Conservation (phyloP, 2,329 filamentous ascomycete species). For the Pseudogymnoascus sp. region DNA sequence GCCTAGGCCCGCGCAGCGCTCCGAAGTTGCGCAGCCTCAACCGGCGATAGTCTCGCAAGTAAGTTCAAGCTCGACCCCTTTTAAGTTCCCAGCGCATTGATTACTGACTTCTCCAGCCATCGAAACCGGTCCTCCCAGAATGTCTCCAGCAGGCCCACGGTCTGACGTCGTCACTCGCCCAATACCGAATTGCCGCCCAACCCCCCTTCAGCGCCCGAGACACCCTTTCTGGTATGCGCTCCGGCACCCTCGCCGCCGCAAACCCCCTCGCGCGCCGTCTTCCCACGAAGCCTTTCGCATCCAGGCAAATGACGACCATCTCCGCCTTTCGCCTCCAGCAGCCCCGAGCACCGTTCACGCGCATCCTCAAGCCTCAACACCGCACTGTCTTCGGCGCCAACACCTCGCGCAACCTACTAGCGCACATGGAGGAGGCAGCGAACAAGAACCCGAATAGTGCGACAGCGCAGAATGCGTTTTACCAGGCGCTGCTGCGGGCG, state of each 20-base stretch:
- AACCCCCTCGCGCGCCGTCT: slow-evolving; percentile 18
- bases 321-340: slow-evolving; percentile 17
- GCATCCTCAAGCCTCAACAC: slow-evolving; percentile 14
- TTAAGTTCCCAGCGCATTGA: not conserved
- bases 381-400: slow-evolving; percentile 22
- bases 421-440: slow-evolving; percentile 80
- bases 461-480: slow-evolving; percentile 86
- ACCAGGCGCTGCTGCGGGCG: slow-evolving; percentile 79
- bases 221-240: slow-evolving; percentile 17
- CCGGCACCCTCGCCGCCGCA: slow-evolving; percentile 17
- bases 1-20: not conserved
- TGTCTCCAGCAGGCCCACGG: slow-evolving; percentile 17
- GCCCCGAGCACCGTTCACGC: slow-evolving; percentile 12
- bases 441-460: slow-evolving; percentile 88
- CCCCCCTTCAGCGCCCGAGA: slow-evolving; percentile 14
- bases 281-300: slow-evolving; percentile 10
- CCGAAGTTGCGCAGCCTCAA: not conserved
- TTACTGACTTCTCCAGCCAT: not conserved
- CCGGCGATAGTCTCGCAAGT: not conserved
- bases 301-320: not conserved
- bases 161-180: not conserved
- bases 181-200: slow-evolving; percentile 12
- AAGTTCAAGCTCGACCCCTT: not conserved
- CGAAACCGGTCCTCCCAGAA: slow-evolving; percentile 16
- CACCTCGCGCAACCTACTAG: slow-evolving; percentile 55